Percentiles rank a stretch among this genome's conserved stretches.
phyloP scores from a whole-genome alignment of 78 protist genomes.

The Polysphondylium violaceum region DNA sequence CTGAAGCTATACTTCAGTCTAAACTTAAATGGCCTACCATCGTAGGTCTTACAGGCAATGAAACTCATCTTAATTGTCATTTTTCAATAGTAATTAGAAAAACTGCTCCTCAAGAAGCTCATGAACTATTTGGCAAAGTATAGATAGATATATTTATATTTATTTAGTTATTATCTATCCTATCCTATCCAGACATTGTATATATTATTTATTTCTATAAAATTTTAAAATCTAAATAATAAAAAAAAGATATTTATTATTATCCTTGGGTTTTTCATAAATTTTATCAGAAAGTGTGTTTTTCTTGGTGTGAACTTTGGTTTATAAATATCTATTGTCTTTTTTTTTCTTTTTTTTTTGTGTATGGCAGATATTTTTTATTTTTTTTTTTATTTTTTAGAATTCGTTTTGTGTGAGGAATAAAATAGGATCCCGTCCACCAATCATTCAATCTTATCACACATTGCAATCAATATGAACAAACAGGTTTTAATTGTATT shows the following conservation, averaged over 20 bases:
- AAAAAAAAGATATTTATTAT: not conserved
- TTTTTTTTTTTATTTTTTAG: too few relatives aligned
- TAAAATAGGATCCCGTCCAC: too few relatives aligned
- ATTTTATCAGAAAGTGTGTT: not conserved
- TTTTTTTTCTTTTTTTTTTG: too few relatives aligned
- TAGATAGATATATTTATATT: too few relatives aligned
- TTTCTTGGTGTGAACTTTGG: not conserved
- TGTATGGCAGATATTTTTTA: too few relatives aligned
- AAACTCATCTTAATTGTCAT: slow-evolving; percentile 55
- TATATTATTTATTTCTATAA: not conserved
- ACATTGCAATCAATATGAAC: too few relatives aligned
- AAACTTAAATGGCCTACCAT: slow-evolving; percentile 70
- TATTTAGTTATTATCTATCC: not conserved
- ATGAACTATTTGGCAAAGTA: slow-evolving; percentile 27
- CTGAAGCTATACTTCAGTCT: slow-evolving; percentile 2
- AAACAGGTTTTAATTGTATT: too few relatives aligned
- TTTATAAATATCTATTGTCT: too few relatives aligned
- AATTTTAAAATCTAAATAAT: not conserved
- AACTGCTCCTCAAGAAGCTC: slow-evolving; percentile 51
- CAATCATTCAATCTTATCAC: too few relatives aligned
- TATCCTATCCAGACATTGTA: not conserved
- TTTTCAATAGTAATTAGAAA: slow-evolving; percentile 43
- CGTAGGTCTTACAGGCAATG: slow-evolving; percentile 62
- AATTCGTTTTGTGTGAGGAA: too few relatives aligned
- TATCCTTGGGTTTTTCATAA: not conserved